phyloP scores from a whole-genome alignment of 257 asterid genomes.

The Solanum medicagineum region DNA sequence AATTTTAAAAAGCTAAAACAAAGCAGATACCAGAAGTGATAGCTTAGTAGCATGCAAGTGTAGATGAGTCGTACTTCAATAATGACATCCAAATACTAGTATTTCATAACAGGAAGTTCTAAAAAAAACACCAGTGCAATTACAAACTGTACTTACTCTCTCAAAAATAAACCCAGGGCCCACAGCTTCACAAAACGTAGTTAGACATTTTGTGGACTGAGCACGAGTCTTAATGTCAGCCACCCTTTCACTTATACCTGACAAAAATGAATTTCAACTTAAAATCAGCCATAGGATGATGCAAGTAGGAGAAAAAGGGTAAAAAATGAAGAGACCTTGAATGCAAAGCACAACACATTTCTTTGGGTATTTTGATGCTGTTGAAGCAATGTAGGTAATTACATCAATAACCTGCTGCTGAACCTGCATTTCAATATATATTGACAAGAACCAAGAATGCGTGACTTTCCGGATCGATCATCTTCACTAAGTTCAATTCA shows the following conservation, averaged over 20 bases:
- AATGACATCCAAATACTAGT: background rate
- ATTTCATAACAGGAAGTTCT: background rate
- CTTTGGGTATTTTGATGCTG: conserved; percentile 77
- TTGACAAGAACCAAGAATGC: background rate
- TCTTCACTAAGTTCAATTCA: background rate
- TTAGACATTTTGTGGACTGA: conserved; percentile 90
- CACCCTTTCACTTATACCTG: conserved; percentile 90
- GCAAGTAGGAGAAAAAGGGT: background rate
- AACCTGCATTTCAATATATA: conserved; percentile 43
- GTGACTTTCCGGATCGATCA: background rate
- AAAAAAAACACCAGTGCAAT: background rate
- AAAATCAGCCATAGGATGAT: background rate
- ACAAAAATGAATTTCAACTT: conserved; percentile 7
- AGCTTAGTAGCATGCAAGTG: background rate
- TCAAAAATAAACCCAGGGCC: conserved; percentile 95
- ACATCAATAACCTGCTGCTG: conserved; percentile 87
- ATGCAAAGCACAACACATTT: conserved; percentile 90
- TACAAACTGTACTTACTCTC: conserved; percentile 45
- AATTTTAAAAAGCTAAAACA: conserved; percentile 66
- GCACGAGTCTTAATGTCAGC: conserved; percentile 97
- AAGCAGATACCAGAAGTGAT: background rate
- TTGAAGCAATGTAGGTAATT: conserved; percentile 62
- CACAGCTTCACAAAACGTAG: conserved; percentile 91
- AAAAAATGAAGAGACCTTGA: conserved; percentile 32
- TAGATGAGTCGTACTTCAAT: background rate